Evolutionary conservation across 2,329 filamentous ascomycete genomes (phyloP), one percentile per base, ranked within the genome.

Genomic region (Thielaviopsis euricoi): DNA sequence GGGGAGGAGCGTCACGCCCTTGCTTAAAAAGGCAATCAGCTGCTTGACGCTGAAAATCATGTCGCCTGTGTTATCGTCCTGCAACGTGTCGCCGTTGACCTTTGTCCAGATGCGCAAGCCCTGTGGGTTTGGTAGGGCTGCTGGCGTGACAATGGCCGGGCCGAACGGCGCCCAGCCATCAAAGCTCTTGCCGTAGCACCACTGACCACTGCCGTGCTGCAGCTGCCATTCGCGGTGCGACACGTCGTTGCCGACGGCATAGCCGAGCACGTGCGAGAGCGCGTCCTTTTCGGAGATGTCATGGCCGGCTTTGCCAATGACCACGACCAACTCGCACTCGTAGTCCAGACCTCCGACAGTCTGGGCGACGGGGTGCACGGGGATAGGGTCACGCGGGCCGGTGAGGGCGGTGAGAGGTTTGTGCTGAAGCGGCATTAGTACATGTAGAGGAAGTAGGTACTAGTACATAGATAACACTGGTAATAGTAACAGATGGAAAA

Each of bases 211-310:
- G 17, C 83, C 83, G 48, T 74, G 76, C 67, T 82, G 78, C 61
- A 86, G 69, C 69, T 88, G 85, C 83, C 85, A 89, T 62, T 87
- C 84, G 48, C 86, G 80, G 70, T 88, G 85, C 12, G 83, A 87
- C n/a, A 91, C 78, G 67, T 91, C 87, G 69, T 91, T 87, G 57
- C 86, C 85, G 37, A 87, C 78, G 1, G 82, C 76, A 66, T 89
- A 90, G 5, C 87, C 87, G 1, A 89, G 73, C 2, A 90, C 83
- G 64, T 87, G 83, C 56, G 83, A 72, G n/a, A 89, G 71, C 0
- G 86, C 86, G 22, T 79, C 69, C 1, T 74, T 73, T 69, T 86
- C 83, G 1, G 80, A 68, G 13, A 90, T 81, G 65, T 89, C 76
- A 50, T 73, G 70, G 60, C 81, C 84, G 60, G 77, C 72, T 68